Evolutionary conservation across 768 basidiomycete species (phyloP), one percentile per base, ranked within the genome.

Genomic region (Trametes cubensis): DNA sequence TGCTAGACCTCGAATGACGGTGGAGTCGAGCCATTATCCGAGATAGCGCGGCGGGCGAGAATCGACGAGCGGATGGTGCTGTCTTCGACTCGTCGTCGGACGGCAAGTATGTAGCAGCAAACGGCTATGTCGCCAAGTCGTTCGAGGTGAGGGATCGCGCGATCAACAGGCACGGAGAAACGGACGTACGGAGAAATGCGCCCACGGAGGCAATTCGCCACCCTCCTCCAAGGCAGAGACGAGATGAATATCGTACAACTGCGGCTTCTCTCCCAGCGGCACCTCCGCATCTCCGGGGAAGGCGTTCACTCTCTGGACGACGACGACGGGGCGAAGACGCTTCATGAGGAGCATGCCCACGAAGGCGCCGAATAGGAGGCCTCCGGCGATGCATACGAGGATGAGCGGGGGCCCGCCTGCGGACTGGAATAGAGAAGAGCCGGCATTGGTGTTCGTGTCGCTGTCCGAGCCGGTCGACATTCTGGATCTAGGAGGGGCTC

Each of bases 371-470:
- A 69, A 39, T 42, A 69, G 62, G 21, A 69, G 59, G 0, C 65
- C 68, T 17, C 61, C 66, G 41, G 65, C 68, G 61, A 69, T 61
- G 59, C 64, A 66, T 18, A 69, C 68, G 63, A 69, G 65, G 60
- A 69, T 69, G 50, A 69, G 63, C 23, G 68, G 68, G 13, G 68
- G 63, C 10, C 65, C 68, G 47, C 60, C 63, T 14, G 62, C 55
- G 41, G 64, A 61, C 59, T 63, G 59, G 52, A 66, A 58, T 25
- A 66, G 61, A 65, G 21, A 17, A 21, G 57, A 56, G 53, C 41
- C 48, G 40, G 17, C 42, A 52, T 6, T 40, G 2, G 23, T 49
- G 28, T 20, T 20, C 42, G 60, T 20, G 25, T 25, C n/a, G 28
- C 13, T 45, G 45, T 21, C 30, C 6, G 54, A 25, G 44, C 28